Percentiles rank a stretch among this genome's conserved stretches.
These are phyloP conservation scores for Adiantum capillusveneris DNA, from an alignment of 75 land plant genomes.

Conservation along the genomic window DNA sequence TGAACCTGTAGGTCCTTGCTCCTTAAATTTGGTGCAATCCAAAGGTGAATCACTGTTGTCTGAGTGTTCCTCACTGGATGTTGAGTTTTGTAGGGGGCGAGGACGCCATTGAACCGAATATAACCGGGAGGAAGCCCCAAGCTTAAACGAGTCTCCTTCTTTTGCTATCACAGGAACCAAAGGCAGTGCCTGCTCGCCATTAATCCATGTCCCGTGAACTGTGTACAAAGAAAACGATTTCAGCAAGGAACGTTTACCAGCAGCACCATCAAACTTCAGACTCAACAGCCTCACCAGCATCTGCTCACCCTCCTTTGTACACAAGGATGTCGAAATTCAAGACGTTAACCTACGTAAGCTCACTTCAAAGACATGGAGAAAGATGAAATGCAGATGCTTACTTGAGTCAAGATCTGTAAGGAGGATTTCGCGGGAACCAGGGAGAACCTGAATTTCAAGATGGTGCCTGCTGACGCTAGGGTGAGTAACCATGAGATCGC, in stretches of 20 bases:
- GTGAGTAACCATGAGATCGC: constrained; percentile 63
- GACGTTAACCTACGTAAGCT: no score
- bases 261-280: no score
- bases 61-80: no score
- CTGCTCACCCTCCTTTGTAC: no score
- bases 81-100: no score
- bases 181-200: constrained; percentile 33
- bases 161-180: constrained; percentile 14
- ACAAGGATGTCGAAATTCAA: no score
- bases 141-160: constrained; percentile 37
- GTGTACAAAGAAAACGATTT: not conserved
- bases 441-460: constrained; percentile 43
- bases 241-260: no score
- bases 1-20: no score
- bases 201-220: constrained; percentile 78
- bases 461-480: constrained; percentile 88
- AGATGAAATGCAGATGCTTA: constrained; percentile 9
- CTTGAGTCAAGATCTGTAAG: constrained; percentile 76
- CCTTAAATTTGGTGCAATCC: no score
- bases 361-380: no score
- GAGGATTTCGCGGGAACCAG: constrained; percentile 29
- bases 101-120: constrained; percentile 45
- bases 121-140: constrained; percentile 60
- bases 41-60: no score
- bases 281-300: no score